Conservation (phyloP, 2,329 filamentous ascomycete species). For the Coniochaeta ligniaria region DNA sequence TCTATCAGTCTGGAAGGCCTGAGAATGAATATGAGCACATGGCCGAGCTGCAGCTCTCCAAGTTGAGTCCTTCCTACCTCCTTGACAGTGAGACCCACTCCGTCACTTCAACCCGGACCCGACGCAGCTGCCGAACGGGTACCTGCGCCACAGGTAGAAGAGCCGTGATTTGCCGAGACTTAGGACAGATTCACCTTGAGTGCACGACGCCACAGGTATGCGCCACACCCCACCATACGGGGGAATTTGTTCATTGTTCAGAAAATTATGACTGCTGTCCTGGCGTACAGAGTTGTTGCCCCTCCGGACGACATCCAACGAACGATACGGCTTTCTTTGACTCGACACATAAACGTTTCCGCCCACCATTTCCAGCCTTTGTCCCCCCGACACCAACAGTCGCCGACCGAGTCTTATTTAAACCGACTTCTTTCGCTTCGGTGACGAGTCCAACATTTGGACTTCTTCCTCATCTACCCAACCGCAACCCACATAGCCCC, state of each 20-base stretch:
- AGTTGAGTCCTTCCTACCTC: neutral
- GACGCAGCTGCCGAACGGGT: neutral
- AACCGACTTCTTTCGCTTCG: neutral
- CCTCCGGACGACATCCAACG: neutral
- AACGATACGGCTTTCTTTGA: neutral
- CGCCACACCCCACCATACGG: neutral
- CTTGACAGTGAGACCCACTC: neutral
- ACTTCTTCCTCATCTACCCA: slow-evolving; percentile 1
- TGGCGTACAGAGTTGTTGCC: neutral
- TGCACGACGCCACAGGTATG: neutral
- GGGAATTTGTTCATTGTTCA: neutral
- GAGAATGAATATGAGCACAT: neutral
- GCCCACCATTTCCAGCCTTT: neutral
- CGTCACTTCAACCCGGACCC: neutral
- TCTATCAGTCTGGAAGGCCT: neutral
- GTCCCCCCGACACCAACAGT: neutral
- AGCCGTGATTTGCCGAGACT: neutral
- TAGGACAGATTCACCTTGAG: neutral
- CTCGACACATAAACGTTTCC: neutral
- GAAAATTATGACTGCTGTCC: neutral
- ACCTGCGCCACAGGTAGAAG: neutral
- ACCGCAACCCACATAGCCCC: slow-evolving; percentile 4
- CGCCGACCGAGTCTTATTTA: neutral
- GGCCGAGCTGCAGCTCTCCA: neutral
- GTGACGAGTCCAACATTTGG: slow-evolving; percentile 1